Percentiles rank a stretch among this genome's conserved stretches.
Evolutionary conservation across 306 rosid genomes (phyloP).

Genomic region (Quercus suber): DNA sequence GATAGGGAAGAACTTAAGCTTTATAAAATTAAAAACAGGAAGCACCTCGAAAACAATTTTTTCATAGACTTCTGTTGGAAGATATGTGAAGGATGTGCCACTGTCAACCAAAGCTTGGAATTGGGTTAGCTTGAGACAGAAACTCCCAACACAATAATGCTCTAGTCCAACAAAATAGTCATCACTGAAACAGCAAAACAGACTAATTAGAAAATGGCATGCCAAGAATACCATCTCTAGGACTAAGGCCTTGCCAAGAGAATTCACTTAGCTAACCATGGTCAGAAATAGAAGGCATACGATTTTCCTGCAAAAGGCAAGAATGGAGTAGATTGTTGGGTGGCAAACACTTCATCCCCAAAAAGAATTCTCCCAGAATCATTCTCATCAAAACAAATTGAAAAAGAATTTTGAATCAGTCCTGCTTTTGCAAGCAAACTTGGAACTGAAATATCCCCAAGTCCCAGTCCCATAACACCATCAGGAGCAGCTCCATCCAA

Average conservation of each 20-base stretch:
- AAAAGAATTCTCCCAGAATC: conserved; percentile 64
- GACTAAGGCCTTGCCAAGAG: background rate
- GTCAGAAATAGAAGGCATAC: conserved; percentile 31
- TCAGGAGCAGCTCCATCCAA: conserved; percentile 67
- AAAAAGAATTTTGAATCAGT: conserved; percentile 49
- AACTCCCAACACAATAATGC: conserved; percentile 47
- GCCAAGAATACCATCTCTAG: conserved; percentile 13
- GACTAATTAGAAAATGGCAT: conserved; percentile 11
- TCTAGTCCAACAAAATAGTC: conserved; percentile 50
- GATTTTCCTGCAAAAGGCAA: conserved; percentile 34
- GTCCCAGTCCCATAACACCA: conserved; percentile 72
- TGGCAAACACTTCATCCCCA: conserved; percentile 51
- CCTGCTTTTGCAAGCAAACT: conserved; percentile 61
- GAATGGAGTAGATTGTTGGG: conserved; percentile 54
- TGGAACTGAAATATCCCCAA: conserved; percentile 59
- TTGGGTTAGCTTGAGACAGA: conserved; percentile 42
- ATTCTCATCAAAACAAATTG: conserved; percentile 50
- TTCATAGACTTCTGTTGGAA: conserved; percentile 40
- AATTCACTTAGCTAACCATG: background rate
- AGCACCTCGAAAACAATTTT: conserved; percentile 48
- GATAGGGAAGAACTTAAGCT: background rate
- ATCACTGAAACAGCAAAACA: conserved; percentile 32
- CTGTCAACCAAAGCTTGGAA: conserved; percentile 51
- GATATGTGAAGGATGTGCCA: conserved; percentile 59
- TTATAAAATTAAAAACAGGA: background rate